phyloP scores from a whole-genome alignment of 805 yeast genomes.

The Ogataea trehaloabstinens region DNA sequence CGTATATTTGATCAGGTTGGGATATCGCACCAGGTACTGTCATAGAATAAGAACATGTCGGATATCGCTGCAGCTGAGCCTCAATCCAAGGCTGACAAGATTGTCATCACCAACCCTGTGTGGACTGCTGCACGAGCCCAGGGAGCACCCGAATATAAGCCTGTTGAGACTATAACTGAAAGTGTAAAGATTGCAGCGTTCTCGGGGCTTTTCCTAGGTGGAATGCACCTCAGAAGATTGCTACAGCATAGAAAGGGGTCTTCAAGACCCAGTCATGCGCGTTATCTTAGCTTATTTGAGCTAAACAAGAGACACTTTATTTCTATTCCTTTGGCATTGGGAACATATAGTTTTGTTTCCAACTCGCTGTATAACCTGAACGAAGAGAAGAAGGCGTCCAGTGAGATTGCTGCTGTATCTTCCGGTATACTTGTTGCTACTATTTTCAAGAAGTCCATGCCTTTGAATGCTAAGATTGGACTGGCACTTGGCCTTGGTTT shows the following conservation, averaged over 20 bases:
- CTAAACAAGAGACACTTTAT: constrained; percentile 29
- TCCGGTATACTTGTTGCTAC: constrained; percentile 20
- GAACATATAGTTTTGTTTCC: constrained; percentile 32
- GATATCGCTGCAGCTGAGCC: constrained; percentile 3
- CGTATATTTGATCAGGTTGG: no score
- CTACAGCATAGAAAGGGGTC: constrained; percentile 36
- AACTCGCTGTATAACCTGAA: constrained; percentile 30
- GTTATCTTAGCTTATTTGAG: constrained; percentile 32
- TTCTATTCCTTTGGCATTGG: constrained; percentile 33
- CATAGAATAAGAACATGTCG: constrained; percentile 3
- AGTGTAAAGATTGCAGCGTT: constrained; percentile 27
- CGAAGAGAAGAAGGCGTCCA: constrained; percentile 28
- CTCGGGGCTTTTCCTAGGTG: constrained; percentile 33
- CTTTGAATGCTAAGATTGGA: constrained; percentile 43
- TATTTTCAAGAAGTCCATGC: constrained; percentile 23
- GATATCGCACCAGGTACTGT: no score
- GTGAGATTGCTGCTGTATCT: constrained; percentile 29
- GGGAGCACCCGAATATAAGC: constrained; percentile 18
- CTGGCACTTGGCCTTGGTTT: constrained; percentile 43
- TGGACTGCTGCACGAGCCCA: constrained; percentile 20
- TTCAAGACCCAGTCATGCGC: constrained; percentile 37
- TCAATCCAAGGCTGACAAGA: constrained; percentile 15
- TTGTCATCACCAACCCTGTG: constrained; percentile 29
- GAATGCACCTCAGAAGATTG: constrained; percentile 36
- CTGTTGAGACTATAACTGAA: constrained; percentile 31